These are phyloP conservation scores for Diaporthe sp. DNA, from an alignment of 2,329 filamentous ascomycete genomes.

Conservation along the genomic window DNA sequence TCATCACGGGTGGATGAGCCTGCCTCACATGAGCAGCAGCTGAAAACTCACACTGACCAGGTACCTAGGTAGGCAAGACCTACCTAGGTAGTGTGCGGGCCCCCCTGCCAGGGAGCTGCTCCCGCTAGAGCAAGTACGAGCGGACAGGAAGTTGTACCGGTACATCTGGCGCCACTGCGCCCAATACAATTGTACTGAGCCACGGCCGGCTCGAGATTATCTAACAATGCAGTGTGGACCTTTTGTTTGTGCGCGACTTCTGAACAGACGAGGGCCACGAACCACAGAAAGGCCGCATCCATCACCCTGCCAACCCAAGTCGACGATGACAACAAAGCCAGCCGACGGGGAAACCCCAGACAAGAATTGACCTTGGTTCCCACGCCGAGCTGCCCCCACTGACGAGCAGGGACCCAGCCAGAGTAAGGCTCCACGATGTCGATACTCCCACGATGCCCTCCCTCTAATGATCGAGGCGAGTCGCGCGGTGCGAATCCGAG, in stretches of 20 bases:
- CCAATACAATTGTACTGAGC: background rate
- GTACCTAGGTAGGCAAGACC: background rate
- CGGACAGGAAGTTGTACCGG: background rate
- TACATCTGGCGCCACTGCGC: conserved; percentile 7
- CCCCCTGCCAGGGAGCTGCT: background rate
- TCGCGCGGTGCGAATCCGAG: background rate
- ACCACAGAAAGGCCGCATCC: background rate
- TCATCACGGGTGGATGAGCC: conserved; percentile 13
- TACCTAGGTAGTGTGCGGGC: background rate
- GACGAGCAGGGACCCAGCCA: background rate
- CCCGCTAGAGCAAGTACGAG: background rate
- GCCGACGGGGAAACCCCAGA: too few relatives aligned
- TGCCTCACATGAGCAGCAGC: conserved; percentile 7
- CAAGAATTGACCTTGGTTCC: background rate
- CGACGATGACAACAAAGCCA: conserved; percentile 16
- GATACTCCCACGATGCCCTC: background rate
- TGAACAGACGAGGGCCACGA: background rate
- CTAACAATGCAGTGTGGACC: background rate
- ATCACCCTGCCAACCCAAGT: background rate
- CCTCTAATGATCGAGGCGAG: background rate
- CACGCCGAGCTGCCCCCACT: background rate
- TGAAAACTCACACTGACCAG: background rate
- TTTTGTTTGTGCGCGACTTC: background rate
- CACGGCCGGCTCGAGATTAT: background rate
- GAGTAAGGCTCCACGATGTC: background rate